phyloP scores from a whole-genome alignment of 1,284 basidiomycete genomes.

The Cryptococcus sp. region DNA sequence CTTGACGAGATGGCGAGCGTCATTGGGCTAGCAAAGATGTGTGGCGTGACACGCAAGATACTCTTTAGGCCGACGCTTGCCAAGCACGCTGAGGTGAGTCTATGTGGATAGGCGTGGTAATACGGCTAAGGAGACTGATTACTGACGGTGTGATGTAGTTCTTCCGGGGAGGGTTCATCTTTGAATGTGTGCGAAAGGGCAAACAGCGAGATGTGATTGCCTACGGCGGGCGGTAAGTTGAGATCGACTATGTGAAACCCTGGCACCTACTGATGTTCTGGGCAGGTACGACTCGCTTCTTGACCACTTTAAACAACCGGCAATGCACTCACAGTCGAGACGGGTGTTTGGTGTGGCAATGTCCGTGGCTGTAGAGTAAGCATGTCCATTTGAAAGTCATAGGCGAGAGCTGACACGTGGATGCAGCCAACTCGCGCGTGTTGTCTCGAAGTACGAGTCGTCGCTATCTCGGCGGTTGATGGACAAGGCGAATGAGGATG shows the following conservation, averaged over 20 bases:
- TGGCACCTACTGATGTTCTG: constrained; percentile 9
- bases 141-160: too few relatives aligned
- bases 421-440: constrained; percentile 50
- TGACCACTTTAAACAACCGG: constrained; percentile 52
- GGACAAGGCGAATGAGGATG: constrained; percentile 49
- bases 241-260: constrained; percentile 6
- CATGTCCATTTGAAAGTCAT: background rate
- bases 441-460: constrained; percentile 50
- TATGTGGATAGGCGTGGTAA: too few relatives aligned
- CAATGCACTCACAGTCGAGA: constrained; percentile 34
- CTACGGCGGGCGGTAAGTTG: constrained; percentile 49
- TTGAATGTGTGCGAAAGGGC: constrained; percentile 53
- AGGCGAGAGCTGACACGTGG: background rate
- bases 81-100: constrained; percentile 36
- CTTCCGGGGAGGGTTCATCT: constrained; percentile 55
- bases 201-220: constrained; percentile 54
- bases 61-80: constrained; percentile 52
- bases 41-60: constrained; percentile 53
- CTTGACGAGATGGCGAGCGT: constrained; percentile 50
- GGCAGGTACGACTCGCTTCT: constrained; percentile 54
- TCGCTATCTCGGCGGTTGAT: constrained; percentile 48
- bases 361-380: constrained; percentile 53
- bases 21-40: constrained; percentile 47
- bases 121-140: too few relatives aligned
- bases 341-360: constrained; percentile 54